Base-by-base conservation (phyloP, 441 rosid genomes). In the Pelargonium citronellum region DNA sequence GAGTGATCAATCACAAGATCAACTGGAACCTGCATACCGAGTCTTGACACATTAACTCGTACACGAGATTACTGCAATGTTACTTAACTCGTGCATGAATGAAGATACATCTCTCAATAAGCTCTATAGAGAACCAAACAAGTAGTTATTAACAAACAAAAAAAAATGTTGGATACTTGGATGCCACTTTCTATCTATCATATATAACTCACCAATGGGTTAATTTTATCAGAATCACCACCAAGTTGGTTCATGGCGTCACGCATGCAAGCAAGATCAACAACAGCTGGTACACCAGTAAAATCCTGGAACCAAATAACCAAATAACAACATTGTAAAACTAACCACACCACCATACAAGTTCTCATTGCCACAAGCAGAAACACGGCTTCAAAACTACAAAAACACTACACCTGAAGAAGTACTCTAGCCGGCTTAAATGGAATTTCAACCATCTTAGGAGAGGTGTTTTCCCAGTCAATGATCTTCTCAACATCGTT, bases 1-100 rank as follows among this genome's bases (percentile, higher is more conserved):
- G 92, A 87, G 81, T 87, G 92, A 74, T 87, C 92, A 71, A 87
- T 87, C 17, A 87, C 92, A 79, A 87, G 92, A 81, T 87, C 92
- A 72, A 87, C 90, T 7, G 91, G 91, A 66, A 87, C 89, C 91
- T 87, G 85, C 79, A 80, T 12, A 41, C 5, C 46, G 12, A 72
- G 5, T 53, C 4, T 34, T 64, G 12, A 41, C 15, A 73, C 30
- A 64, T 75, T 8, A 3, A 41, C 16, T 30, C 47, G 7, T 37
- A 37, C 41, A 5, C 8, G 6, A 43, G 0, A 67, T 58, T 37
- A 27, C 12, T 27, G 37, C 39, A 30, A 63, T 5, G 43, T n/a
- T n/a, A n/a, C n/a, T n/a, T n/a, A n/a, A n/a, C n/a, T n/a, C n/a
- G n/a, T n/a, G n/a, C n/a, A 58, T 12, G 10, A 12, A 13, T 58